A percentile compares a stretch with the other conserved stretches of the same genome.
phyloP scores from a whole-genome alignment of 805 yeast genomes.

The Clavispora carvajalis region DNA sequence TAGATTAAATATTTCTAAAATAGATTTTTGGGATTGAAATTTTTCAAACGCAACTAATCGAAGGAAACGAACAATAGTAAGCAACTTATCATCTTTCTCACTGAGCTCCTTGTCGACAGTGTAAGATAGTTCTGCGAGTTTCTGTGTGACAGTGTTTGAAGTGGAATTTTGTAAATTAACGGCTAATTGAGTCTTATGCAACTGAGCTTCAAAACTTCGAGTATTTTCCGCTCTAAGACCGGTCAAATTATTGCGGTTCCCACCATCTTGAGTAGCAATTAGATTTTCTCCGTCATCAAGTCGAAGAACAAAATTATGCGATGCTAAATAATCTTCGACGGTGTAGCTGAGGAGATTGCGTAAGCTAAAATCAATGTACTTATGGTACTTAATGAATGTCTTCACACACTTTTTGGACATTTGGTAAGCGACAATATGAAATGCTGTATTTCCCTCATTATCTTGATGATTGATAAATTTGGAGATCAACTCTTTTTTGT shows the following conservation, averaged over 20 bases:
- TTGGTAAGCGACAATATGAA: conserved; percentile 74
- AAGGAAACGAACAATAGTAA: conserved; percentile 22
- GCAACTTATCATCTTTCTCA: conserved; percentile 30
- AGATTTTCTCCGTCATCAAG: conserved; percentile 13
- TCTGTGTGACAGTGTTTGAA: conserved; percentile 32
- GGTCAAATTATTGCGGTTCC: neutral
- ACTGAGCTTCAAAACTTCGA: conserved; percentile 33
- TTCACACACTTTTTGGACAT: conserved; percentile 20
- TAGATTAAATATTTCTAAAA: conserved; percentile 25
- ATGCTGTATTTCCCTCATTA: conserved; percentile 89
- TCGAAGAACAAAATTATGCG: conserved; percentile 23
- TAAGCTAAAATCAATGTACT: conserved; percentile 19
- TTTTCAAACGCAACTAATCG: conserved; percentile 21
- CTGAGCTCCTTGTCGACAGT: conserved; percentile 34
- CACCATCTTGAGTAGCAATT: neutral
- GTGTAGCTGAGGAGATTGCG: conserved; percentile 22
- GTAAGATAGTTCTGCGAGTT: conserved; percentile 33
- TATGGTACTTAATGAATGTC: conserved; percentile 21
- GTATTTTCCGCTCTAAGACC: conserved; percentile 10
- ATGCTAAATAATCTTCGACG: conserved; percentile 25
- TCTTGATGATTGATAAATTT: conserved; percentile 81
- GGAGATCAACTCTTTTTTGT: conserved; percentile 25
- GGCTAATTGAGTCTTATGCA: conserved; percentile 31
- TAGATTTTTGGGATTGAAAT: conserved; percentile 23
- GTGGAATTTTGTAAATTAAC: conserved; percentile 29